Evolutionary conservation across 352 stramenopile genomes (phyloP), one percentile per base, ranked within the genome.

Genomic region (Pythium rishiriense): DNA sequence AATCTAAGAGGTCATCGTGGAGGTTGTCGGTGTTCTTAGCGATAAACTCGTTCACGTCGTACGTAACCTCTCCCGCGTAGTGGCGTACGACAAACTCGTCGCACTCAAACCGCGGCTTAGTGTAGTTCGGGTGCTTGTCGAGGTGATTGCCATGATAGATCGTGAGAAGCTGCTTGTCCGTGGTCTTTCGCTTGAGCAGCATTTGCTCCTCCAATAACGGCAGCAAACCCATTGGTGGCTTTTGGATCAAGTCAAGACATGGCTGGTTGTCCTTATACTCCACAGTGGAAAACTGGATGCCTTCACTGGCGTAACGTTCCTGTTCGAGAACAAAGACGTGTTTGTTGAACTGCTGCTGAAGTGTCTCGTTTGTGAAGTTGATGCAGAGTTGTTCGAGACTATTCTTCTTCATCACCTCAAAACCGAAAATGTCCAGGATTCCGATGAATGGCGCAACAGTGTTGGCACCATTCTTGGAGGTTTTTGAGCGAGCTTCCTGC

Each of bases 361-460:
- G 71, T 35, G 82, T 95, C 70, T 97, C 89, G 70, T 97, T 97
- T 25, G 87, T 93, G 58, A 95, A 97, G 62, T 97, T 97, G 73
- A 97, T 97, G 60, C 88, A 95, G 6, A 97, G 66, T 53, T 97
- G 90, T 69, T 97, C 89, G 12, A 97, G 74, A 37, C 80, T 94
- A 73, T 97, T 97, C 42, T 73, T 78, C 52, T 86, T 71, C 83
- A 97, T 93, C 21, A 90, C 86, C 63, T 97, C 90, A 60, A 97
- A 97, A 11, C 90, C 90, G 64, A 97, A 97, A 43, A 97, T 97
- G 64, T 97, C 90, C 17, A 97, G 72, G 26, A 97, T 94, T 12
- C 87, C 89, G 49, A 97, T 95, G 24, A 93, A 94, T 1, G 77
- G 58, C 3, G 41, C 50, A 8, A 55, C 46, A 0, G 50, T 33